Conservation (phyloP, 2,329 filamentous ascomycete genomes). For the Fusarium sterilihyphosum region DNA sequence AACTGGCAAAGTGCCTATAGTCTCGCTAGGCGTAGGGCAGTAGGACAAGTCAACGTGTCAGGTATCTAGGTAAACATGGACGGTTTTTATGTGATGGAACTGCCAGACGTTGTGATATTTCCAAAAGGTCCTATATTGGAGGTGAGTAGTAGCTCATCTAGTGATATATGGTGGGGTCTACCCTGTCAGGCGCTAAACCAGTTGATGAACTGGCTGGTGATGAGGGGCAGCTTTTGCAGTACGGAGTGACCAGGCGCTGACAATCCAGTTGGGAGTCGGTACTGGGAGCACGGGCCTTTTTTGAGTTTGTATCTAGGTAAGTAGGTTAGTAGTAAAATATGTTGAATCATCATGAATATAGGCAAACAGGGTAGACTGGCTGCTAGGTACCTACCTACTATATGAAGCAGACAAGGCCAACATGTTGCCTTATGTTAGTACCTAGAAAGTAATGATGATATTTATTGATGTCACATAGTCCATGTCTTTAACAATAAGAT, state of each 20-base stretch:
- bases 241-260: neutral
- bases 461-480: neutral
- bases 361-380: neutral
- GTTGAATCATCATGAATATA: slow-evolving; percentile 4
- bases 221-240: slow-evolving; percentile 22
- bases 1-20: neutral
- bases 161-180: slow-evolving; percentile 20
- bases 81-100: neutral
- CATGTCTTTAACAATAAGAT: neutral
- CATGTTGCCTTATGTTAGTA: neutral
- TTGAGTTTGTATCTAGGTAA: neutral
- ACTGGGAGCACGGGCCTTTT: slow-evolving; percentile 19
- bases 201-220: slow-evolving; percentile 8
- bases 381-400: neutral
- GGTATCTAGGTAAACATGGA: neutral
- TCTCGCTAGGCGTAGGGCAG: neutral
- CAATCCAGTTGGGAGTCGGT: neutral
- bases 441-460: neutral
- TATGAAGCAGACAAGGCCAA: neutral
- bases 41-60: neutral
- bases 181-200: slow-evolving; percentile 18
- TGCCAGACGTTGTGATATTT: neutral
- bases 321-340: neutral
- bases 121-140: slow-evolving; percentile 3
- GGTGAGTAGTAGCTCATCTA: neutral